These are phyloP conservation scores for Saturnispora sekii DNA, from an alignment of 805 yeast species.

Conservation along the genomic window DNA sequence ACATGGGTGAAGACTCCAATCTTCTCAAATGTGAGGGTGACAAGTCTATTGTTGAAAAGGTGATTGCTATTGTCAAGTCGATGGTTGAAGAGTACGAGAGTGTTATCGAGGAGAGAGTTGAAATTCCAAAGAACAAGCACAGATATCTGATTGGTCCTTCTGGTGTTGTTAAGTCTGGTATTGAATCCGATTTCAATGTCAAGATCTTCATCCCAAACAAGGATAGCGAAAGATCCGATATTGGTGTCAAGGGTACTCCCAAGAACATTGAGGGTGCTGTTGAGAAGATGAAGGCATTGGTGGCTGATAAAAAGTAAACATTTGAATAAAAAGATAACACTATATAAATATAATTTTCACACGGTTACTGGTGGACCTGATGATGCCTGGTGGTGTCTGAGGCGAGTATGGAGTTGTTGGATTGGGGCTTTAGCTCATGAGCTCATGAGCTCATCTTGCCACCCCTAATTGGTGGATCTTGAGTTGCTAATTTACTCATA, in stretches of 20 bases:
- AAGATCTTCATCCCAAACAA: slow-evolving; percentile 56
- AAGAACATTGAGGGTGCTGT: slow-evolving; percentile 57
- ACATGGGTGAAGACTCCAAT: slow-evolving; percentile 47
- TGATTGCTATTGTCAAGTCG: slow-evolving; percentile 50
- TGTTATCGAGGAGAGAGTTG: slow-evolving; percentile 39
- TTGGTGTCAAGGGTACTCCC: slow-evolving; percentile 56
- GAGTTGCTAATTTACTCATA: no score
- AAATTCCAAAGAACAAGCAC: slow-evolving; percentile 64
- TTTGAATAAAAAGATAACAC: background rate
- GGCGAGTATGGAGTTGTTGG: no score
- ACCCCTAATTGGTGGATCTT: no score
- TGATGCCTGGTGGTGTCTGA: no score
- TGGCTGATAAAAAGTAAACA: slow-evolving; percentile 18
- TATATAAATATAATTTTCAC: background rate
- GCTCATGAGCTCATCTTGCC: no score
- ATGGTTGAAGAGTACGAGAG: slow-evolving; percentile 60
- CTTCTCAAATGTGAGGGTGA: slow-evolving; percentile 67
- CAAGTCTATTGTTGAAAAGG: slow-evolving; percentile 57
- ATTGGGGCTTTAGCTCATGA: no score
- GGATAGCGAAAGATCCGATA: slow-evolving; percentile 38
- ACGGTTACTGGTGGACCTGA: no score
- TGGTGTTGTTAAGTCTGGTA: slow-evolving; percentile 61
- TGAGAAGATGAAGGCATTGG: slow-evolving; percentile 48
- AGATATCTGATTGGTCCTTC: slow-evolving; percentile 72
- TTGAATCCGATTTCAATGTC: slow-evolving; percentile 64